Percentiles rank a stretch among this genome's conserved stretches.
These are phyloP conservation scores for Arabidopsis arenosa DNA, from an alignment of 345 rosid genomes.

Conservation along the genomic window DNA sequence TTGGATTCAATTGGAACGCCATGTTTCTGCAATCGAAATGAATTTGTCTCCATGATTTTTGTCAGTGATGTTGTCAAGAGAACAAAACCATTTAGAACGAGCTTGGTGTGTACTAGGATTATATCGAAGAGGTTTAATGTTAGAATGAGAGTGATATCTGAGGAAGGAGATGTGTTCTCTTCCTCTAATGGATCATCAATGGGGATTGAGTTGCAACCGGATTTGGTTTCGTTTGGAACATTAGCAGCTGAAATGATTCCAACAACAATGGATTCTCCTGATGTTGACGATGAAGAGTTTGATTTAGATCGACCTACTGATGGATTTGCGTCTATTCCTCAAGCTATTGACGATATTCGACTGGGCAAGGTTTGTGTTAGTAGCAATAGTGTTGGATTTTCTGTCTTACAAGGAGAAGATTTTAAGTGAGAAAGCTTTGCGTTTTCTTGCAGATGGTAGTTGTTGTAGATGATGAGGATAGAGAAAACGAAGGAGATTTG, in stretches of 20 bases:
- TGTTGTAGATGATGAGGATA: slow-evolving; percentile 94
- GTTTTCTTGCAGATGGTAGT: slow-evolving; percentile 59
- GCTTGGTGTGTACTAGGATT: slow-evolving; percentile 22
- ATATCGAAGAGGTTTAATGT: slow-evolving; percentile 31
- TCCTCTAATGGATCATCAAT: slow-evolving; percentile 47
- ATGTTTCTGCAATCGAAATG: slow-evolving; percentile 16
- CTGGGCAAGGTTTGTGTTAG: slow-evolving; percentile 65
- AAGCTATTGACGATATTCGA: slow-evolving; percentile 80
- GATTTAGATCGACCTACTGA: slow-evolving; percentile 68
- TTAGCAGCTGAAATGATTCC: slow-evolving; percentile 61
- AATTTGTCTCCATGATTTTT: background rate
- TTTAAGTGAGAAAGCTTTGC: slow-evolving; percentile 1
- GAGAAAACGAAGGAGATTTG: slow-evolving; percentile 95
- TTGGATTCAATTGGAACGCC: background rate
- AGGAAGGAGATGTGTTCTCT: slow-evolving; percentile 55
- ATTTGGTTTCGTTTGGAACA: slow-evolving; percentile 53
- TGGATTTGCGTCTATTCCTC: slow-evolving; percentile 69
- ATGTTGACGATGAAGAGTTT: slow-evolving; percentile 56
- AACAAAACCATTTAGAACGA: slow-evolving; percentile 19
- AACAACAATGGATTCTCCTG: slow-evolving; percentile 33
- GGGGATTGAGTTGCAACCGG: slow-evolving; percentile 53
- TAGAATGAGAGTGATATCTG: slow-evolving; percentile 55
- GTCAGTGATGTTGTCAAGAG: slow-evolving; percentile 30
- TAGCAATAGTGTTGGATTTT: slow-evolving; percentile 20
- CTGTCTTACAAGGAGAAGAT: background rate